These are phyloP conservation scores for Daldinia decipiens DNA, from an alignment of 495 filamentous ascomycete species.

Conservation along the genomic window DNA sequence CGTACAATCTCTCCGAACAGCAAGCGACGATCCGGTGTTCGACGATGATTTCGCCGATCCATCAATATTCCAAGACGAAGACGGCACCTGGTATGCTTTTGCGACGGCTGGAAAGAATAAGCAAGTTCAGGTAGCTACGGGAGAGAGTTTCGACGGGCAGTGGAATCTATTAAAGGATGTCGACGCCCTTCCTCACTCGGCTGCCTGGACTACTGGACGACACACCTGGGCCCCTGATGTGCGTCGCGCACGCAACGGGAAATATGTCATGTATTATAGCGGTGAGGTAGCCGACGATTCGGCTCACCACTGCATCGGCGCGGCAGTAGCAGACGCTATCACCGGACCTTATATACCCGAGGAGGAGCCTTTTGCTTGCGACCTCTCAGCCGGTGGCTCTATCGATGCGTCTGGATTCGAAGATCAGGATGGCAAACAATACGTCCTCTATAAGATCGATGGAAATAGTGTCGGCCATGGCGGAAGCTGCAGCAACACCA, in stretches of 20 bases:
- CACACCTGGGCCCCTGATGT: constrained; percentile 65
- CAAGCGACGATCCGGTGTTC: constrained; percentile 30
- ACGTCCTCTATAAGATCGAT: constrained; percentile 71
- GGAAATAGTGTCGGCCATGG: constrained; percentile 68
- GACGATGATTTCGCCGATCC: constrained; percentile 52
- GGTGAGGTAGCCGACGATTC: constrained; percentile 53
- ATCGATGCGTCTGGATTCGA: constrained; percentile 67
- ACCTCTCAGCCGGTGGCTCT: constrained; percentile 61
- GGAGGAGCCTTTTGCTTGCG: constrained; percentile 61
- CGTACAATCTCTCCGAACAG: constrained; percentile 6
- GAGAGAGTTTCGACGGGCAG: constrained; percentile 30
- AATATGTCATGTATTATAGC: constrained; percentile 70
- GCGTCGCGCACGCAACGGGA: constrained; percentile 47
- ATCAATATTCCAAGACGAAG: constrained; percentile 45
- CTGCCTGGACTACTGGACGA: constrained; percentile 45
- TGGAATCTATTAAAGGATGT: constrained; percentile 47
- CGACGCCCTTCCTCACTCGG: constrained; percentile 46
- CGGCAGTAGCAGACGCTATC: constrained; percentile 54
- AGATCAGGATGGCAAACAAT: constrained; percentile 63
- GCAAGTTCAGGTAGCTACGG: constrained; percentile 52
- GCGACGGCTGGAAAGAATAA: constrained; percentile 47
- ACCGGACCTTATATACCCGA: constrained; percentile 64
- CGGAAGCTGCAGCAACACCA: constrained; percentile 65
- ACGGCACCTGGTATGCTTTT: constrained; percentile 53
- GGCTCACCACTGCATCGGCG: constrained; percentile 65